Conservation (phyloP, 805 yeast genomes). For the Isabelozyma rhagii region DNA sequence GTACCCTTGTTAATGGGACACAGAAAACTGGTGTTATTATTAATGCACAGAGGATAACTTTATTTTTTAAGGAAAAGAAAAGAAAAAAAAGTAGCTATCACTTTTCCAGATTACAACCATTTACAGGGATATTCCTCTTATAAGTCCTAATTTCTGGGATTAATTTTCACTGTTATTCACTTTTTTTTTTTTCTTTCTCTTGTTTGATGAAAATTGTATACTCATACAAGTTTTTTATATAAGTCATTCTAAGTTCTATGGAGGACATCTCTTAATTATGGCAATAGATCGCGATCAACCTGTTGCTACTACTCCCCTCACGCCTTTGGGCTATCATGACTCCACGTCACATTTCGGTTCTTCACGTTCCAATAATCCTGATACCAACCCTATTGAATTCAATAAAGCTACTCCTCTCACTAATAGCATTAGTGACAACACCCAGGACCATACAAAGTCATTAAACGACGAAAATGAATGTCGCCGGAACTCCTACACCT, state of each 20-base stretch:
- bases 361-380: no score
- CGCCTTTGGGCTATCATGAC: background rate
- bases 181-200: no score
- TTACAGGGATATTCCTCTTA: background rate
- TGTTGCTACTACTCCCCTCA: background rate
- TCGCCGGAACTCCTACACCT: background rate
- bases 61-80: no score
- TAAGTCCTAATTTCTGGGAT: background rate
- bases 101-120: background rate
- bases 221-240: no score
- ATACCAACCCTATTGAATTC: no score
- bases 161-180: background rate
- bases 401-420: background rate
- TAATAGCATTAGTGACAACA: background rate
- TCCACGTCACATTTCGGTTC: background rate
- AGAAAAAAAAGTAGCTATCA: no score
- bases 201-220: no score
- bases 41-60: background rate
- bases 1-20: background rate
- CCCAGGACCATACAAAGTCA: background rate
- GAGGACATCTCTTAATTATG: background rate
- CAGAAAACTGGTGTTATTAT: background rate
- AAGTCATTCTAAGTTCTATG: background rate
- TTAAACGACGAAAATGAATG: background rate
- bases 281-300: background rate